Percentiles rank a stretch among this genome's conserved stretches.
Evolutionary conservation across 306 rosid genomes (phyloP).

Genomic region (Prunus dulcis): DNA sequence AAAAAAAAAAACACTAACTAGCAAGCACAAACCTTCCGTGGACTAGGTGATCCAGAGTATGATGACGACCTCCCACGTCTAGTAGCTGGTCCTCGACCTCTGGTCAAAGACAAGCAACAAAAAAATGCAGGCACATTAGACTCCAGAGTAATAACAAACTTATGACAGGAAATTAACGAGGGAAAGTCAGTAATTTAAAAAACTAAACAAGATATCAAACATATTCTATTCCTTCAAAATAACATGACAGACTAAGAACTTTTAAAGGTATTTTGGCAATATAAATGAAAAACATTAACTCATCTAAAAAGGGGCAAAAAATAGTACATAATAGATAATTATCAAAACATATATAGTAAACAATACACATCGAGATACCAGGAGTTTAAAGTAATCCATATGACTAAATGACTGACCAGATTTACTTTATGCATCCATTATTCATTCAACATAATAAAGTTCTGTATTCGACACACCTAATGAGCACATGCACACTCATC

Average conservation of each 20-base stretch:
- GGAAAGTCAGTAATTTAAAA: neutral
- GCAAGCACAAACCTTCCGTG: constrained; percentile 67
- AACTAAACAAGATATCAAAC: neutral
- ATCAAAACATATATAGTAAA: neutral
- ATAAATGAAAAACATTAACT: neutral
- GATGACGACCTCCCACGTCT: constrained; percentile 93
- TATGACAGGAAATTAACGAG: neutral
- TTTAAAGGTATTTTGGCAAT: neutral
- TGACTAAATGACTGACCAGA: neutral
- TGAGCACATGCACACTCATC: too few species aligned
- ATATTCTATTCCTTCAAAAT: neutral
- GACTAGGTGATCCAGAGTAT: constrained; percentile 85
- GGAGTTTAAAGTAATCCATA: neutral
- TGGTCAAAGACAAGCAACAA: constrained; percentile 33
- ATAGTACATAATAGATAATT: neutral
- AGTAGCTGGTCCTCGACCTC: constrained; percentile 66
- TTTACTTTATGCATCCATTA: neutral
- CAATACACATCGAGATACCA: neutral
- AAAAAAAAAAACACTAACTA: neutral
- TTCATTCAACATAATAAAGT: neutral
- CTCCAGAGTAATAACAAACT: neutral
- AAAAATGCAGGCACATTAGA: neutral
- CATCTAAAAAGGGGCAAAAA: neutral
- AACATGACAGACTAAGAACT: neutral
- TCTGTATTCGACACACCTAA: too few species aligned